Conservation (phyloP, 2,329 filamentous ascomycete species). For the Blastomyces gilchristii region DNA sequence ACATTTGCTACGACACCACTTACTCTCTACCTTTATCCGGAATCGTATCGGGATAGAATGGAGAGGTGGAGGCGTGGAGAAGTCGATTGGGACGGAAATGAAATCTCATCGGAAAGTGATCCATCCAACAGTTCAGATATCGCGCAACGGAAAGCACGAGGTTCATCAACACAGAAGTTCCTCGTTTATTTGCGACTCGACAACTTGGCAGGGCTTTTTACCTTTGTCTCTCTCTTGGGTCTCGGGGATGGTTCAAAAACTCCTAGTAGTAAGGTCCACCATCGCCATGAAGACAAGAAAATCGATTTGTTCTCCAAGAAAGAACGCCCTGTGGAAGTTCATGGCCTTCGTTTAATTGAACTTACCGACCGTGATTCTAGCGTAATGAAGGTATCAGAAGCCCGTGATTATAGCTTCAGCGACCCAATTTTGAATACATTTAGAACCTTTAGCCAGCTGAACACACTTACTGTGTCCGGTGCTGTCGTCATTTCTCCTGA, state of each 20-base stretch:
- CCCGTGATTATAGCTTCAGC: conserved; percentile 58
- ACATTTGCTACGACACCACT: conserved; percentile 76
- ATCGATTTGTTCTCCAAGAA: conserved; percentile 17
- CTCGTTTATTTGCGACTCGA: conserved; percentile 77
- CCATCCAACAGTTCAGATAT: conserved; percentile 33
- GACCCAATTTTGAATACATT: conserved; percentile 90
- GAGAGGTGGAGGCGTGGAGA: conserved; percentile 70
- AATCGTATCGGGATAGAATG: conserved; percentile 64
- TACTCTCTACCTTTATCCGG: conserved; percentile 62
- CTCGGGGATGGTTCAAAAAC: conserved; percentile 34
- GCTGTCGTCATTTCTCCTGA: conserved; percentile 72
- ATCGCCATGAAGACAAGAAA: conserved; percentile 21
- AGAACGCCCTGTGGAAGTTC: conserved; percentile 52
- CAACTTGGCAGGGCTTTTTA: conserved; percentile 71
- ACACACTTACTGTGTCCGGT: conserved; percentile 72
- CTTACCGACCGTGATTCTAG: conserved; percentile 87
- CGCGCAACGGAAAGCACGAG: conserved; percentile 42
- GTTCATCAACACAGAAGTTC: conserved; percentile 50
- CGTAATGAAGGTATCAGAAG: conserved; percentile 85
- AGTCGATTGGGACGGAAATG: conserved; percentile 74
- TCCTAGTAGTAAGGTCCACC: conserved; percentile 28
- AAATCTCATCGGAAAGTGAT: conserved; percentile 35
- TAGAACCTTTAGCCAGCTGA: conserved; percentile 72
- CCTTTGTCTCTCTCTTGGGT: conserved; percentile 71
- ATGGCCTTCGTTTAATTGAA: conserved; percentile 76